phyloP scores from a whole-genome alignment of 1,139 yeast genomes.

The Geotrichum cucujoidarum region DNA sequence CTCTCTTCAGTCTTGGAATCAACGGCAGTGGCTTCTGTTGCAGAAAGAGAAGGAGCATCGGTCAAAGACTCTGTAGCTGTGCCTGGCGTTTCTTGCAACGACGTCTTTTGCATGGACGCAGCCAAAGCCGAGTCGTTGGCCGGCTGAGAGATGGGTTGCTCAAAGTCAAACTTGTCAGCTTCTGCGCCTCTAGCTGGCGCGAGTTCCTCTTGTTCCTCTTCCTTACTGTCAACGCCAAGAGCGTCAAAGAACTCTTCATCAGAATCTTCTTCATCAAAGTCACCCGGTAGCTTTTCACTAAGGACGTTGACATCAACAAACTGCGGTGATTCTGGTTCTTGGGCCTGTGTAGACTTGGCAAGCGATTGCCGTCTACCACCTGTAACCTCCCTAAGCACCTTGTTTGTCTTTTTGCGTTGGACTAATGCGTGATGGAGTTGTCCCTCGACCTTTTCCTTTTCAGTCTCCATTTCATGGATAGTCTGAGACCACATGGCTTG shows the following conservation, averaged over 20 bases:
- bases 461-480: constrained; percentile 76
- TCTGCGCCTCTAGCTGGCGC: constrained; percentile 58
- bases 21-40: not conserved
- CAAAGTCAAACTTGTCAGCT: constrained; percentile 57
- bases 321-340: not conserved
- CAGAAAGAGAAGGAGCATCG: too few relatives aligned
- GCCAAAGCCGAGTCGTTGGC: not conserved
- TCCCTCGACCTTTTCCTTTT: constrained; percentile 69
- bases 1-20: not conserved
- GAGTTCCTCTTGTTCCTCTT: constrained; percentile 79
- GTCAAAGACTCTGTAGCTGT: too few relatives aligned
- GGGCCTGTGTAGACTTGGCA: not conserved
- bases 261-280: constrained; percentile 53
- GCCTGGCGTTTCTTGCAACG: too few relatives aligned
- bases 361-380: constrained; percentile 5
- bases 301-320: not conserved
- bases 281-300: constrained; percentile 64
- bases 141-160: not conserved
- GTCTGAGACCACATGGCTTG: constrained; percentile 89
- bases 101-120: not conserved
- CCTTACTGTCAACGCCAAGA: constrained; percentile 42
- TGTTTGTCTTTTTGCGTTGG: constrained; percentile 64
- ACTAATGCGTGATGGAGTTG: constrained; percentile 64
- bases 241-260: constrained; percentile 32
- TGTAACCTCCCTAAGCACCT: constrained; percentile 37